Base-by-base conservation (phyloP, 2,329 filamentous ascomycete genomes). In the Fusarium cyanostomum region DNA sequence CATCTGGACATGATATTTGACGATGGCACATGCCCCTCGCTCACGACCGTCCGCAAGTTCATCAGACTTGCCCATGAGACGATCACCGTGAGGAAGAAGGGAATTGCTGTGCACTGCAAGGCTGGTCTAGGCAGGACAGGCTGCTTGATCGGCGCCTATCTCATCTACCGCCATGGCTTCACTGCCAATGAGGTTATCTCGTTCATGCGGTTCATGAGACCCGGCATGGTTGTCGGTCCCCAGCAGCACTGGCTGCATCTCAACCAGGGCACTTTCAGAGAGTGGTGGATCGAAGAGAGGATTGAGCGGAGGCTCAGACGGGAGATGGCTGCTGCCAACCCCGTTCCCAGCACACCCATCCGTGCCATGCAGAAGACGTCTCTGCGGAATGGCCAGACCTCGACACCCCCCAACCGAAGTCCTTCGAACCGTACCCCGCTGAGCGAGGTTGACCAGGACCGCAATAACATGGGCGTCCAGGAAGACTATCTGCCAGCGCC, bases 1-100 rank as follows among this genome's bases (percentile, higher is more conserved):
- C 95, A 99, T 75, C 83, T 98, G 35, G 95, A 99, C 79, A 99
- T 99, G 95, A 98, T 99, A 72, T 99, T 99, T 73, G 95, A 98
- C 72, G 95, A 99, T 71, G 95, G 95, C 65, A 99, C 95, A 5
- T 99, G 95, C 76, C 95, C 95, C 18, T 89, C 92, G 2, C 82
- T 99, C 49, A 87, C 87, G 15, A 89, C 94, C n/a, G 95, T 99
- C 26, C 89, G 92, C 68, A 94, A 94, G 74, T 99, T 99, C 75
- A 94, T 99, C 77, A 92, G 92, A 68, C 84, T 99, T 57, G 94
- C 95, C 1, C 95, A 98, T 73, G 91, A 96, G 74, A 97, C 91
- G 78, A 99, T 99, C 73, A 94, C 89, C 1, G 84, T 94, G 46
- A 92, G 91, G 80, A 92, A 94, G 79, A 94, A 93, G 84, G 91